Percentiles rank a stretch among this genome's conserved stretches.
Evolutionary conservation across 2,329 filamentous ascomycete species (phyloP).

Genomic region (Pseudogymnoascus sp.): DNA sequence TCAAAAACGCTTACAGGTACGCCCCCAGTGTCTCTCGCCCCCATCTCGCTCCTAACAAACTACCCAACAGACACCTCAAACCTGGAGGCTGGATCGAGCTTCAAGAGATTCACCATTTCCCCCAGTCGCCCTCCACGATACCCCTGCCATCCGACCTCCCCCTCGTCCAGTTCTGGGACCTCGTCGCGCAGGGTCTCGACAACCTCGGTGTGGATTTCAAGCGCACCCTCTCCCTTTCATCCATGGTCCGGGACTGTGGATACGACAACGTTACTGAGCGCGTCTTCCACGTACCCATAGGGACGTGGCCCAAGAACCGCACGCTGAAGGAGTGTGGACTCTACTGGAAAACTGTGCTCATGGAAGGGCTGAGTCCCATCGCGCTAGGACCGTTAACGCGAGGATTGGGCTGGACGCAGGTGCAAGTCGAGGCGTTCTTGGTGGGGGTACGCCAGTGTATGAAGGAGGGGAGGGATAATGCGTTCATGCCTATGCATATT

Average conservation of each 20-base stretch:
- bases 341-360: conserved; percentile 44
- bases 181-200: conserved; percentile 38
- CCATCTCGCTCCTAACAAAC: conserved; percentile 11
- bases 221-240: conserved; percentile 35
- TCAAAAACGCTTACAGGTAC: conserved; percentile 41
- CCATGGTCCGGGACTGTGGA: conserved; percentile 42
- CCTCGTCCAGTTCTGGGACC: conserved; percentile 40
- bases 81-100: conserved; percentile 49
- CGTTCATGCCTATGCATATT: conserved; percentile 12
- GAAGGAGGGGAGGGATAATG: conserved; percentile 27
- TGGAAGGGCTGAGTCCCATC: conserved; percentile 45
- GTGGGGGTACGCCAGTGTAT: conserved; percentile 43
- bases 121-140: conserved; percentile 36
- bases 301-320: conserved; percentile 46
- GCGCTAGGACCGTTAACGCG: conserved; percentile 45
- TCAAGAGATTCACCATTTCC: conserved; percentile 46
- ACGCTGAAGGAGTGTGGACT: conserved; percentile 44
- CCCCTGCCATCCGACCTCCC: conserved; percentile 34
- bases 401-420: conserved; percentile 40
- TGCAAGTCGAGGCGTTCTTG: conserved; percentile 43
- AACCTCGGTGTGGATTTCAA: conserved; percentile 42
- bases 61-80: conserved; percentile 38
- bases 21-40: conserved; percentile 15
- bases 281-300: conserved; percentile 46
- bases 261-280: conserved; percentile 45